Conservation (phyloP, 2,329 filamentous ascomycete species). For the Pyricularia grisea region DNA sequence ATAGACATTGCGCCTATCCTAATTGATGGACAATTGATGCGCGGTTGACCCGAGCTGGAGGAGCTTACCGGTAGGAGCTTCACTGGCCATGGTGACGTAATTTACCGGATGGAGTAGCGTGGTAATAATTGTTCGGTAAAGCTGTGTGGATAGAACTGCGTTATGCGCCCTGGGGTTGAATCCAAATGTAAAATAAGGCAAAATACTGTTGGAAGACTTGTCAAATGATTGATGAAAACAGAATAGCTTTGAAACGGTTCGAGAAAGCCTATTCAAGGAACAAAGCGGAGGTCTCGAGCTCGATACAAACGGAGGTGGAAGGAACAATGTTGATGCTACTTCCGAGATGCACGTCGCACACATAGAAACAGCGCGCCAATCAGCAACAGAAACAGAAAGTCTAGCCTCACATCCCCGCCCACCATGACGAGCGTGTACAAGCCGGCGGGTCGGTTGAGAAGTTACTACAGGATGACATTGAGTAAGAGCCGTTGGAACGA, state of each 20-base stretch:
- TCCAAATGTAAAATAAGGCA: not conserved
- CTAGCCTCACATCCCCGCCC: not conserved
- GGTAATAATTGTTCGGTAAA: not conserved
- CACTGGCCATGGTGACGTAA: not conserved
- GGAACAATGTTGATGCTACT: slow-evolving; percentile 1
- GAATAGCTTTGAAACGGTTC: not conserved
- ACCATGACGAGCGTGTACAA: not conserved
- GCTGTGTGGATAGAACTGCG: not conserved
- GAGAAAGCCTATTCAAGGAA: not conserved
- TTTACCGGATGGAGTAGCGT: not conserved
- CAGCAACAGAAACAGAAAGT: not conserved
- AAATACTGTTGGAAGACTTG: not conserved
- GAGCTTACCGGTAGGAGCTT: not conserved
- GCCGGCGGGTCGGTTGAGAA: not conserved
- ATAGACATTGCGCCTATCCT: not conserved
- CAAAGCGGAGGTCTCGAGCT: not conserved
- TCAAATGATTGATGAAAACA: not conserved
- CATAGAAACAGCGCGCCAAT: not conserved
- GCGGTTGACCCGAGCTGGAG: not conserved
- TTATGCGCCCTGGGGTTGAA: not conserved
- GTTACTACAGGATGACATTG: not conserved
- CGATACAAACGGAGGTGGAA: not conserved
- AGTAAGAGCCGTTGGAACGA: not conserved
- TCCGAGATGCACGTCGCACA: slow-evolving; percentile 1
- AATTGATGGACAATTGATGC: not conserved